Percentiles rank a stretch among this genome's conserved stretches.
Evolutionary conservation across 2,329 filamentous ascomycete species (phyloP).

Genomic region (Trichophyton simii): DNA sequence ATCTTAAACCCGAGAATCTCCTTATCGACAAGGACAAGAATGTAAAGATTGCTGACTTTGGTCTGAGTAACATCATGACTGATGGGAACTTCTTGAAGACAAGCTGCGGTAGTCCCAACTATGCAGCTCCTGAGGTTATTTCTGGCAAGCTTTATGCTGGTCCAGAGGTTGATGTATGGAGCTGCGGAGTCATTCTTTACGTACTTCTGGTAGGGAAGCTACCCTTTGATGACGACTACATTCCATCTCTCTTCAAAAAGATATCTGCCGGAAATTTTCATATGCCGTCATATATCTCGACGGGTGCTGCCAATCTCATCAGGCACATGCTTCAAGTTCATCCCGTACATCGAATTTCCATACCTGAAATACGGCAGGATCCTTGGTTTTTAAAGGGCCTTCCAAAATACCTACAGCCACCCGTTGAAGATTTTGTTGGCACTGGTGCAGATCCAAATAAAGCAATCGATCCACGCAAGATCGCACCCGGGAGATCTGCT

Average conservation of each 20-base stretch:
- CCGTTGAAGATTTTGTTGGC: slow-evolving; percentile 82
- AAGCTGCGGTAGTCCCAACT: slow-evolving; percentile 95
- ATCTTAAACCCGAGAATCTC: slow-evolving; percentile 93
- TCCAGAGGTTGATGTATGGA: slow-evolving; percentile 88
- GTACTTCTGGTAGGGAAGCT: slow-evolving; percentile 55
- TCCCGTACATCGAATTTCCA: slow-evolving; percentile 83
- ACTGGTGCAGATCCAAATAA: slow-evolving; percentile 90
- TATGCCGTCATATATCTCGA: slow-evolving; percentile 80
- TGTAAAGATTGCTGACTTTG: slow-evolving; percentile 98
- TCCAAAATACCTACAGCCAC: slow-evolving; percentile 72
- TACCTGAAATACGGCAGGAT: slow-evolving; percentile 83
- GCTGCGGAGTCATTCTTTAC: slow-evolving; percentile 53
- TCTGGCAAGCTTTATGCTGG: slow-evolving; percentile 95
- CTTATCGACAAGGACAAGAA: slow-evolving; percentile 91
- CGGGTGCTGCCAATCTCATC: slow-evolving; percentile 62
- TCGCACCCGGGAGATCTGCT: slow-evolving; percentile 65
- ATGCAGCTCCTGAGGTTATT: slow-evolving; percentile 94
- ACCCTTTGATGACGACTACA: slow-evolving; percentile 97
- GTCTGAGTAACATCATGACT: slow-evolving; percentile 98
- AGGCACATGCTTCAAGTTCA: slow-evolving; percentile 92
- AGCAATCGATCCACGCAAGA: slow-evolving; percentile 69
- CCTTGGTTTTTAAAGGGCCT: slow-evolving; percentile 87
- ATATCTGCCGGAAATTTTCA: slow-evolving; percentile 90
- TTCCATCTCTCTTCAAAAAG: slow-evolving; percentile 93
- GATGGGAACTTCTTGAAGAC: slow-evolving; percentile 98